These are phyloP conservation scores for Agapanthus africanus DNA, from an alignment of 106 monocot genomes.

Conservation along the genomic window DNA sequence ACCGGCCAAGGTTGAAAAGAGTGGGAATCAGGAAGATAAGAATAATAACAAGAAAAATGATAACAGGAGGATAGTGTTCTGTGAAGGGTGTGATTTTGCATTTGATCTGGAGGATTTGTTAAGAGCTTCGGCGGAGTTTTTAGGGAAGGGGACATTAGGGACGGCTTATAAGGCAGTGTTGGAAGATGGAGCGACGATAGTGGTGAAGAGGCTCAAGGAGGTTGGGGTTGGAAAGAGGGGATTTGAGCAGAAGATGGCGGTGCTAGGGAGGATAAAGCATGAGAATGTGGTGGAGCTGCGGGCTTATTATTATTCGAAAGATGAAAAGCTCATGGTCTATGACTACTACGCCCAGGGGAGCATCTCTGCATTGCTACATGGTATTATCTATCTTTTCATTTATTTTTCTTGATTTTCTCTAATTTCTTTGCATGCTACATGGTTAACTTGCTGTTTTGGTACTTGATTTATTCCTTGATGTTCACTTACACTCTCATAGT, in stretches of 20 bases:
- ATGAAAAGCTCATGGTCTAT: conserved; percentile 63
- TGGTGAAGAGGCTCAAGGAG: conserved; percentile 68
- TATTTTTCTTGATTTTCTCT: not conserved
- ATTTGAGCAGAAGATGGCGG: conserved; percentile 72
- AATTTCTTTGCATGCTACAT: no score
- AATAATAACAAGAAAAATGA: conserved; percentile 17
- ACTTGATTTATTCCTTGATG: no score
- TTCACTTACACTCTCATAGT: no score
- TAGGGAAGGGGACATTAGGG: conserved; percentile 67
- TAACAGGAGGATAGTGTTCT: conserved; percentile 44
- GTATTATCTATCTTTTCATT: conserved; percentile 13
- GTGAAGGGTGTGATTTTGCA: conserved; percentile 34
- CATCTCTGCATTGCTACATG: conserved; percentile 44
- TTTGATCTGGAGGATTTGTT: conserved; percentile 63
- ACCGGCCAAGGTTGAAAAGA: conserved; percentile 56
- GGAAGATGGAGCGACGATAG: conserved; percentile 51
- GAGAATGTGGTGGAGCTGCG: conserved; percentile 47
- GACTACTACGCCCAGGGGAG: conserved; percentile 47
- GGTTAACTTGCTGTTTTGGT: no score
- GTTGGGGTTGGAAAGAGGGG: conserved; percentile 48
- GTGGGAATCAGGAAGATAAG: no score
- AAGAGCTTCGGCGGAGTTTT: conserved; percentile 54
- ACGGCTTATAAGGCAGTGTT: conserved; percentile 48
- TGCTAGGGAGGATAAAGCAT: conserved; percentile 40
- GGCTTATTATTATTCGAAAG: conserved; percentile 71